Evolutionary conservation across 116 monocot species (phyloP).

Genomic region (Dioscorea cayenensis): DNA sequence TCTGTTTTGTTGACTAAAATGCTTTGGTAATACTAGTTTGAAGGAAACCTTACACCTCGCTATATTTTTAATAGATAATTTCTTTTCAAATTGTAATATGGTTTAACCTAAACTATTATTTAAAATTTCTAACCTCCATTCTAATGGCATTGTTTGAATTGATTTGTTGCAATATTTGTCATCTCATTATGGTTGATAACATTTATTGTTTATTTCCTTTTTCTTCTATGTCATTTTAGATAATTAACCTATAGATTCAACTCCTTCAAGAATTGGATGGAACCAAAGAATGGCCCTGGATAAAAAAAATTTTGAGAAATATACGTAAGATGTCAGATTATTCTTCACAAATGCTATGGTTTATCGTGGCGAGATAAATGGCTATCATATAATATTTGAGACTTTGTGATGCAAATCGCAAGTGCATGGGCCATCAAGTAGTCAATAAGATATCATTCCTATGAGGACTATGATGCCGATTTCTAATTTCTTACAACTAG

Average conservation of each 20-base stretch:
- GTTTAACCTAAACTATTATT: no score
- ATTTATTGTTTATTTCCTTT: background rate
- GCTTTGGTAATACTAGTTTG: no score
- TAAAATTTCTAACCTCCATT: no score
- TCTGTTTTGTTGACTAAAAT: background rate
- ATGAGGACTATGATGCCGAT: no score
- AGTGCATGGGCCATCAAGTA: no score
- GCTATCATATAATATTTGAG: conserved; percentile 75
- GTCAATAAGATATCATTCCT: no score
- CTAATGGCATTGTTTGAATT: no score
- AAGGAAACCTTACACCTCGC: no score
- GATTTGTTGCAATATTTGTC: background rate
- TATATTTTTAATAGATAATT: no score
- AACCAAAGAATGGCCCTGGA: conserved; percentile 57
- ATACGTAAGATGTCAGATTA: conserved; percentile 82
- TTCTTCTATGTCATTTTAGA: conserved; percentile 28
- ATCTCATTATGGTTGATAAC: background rate
- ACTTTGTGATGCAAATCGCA: conserved; percentile 52
- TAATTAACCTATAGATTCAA: conserved; percentile 88
- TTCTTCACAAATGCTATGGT: conserved; percentile 92
- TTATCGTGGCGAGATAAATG: conserved; percentile 64
- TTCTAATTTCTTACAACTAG: no score
- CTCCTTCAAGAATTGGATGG: conserved; percentile 74
- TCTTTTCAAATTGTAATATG: background rate
- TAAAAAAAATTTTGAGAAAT: conserved; percentile 90